phyloP scores from a whole-genome alignment of 177 flowering plant species.

The Vitis hybrid region DNA sequence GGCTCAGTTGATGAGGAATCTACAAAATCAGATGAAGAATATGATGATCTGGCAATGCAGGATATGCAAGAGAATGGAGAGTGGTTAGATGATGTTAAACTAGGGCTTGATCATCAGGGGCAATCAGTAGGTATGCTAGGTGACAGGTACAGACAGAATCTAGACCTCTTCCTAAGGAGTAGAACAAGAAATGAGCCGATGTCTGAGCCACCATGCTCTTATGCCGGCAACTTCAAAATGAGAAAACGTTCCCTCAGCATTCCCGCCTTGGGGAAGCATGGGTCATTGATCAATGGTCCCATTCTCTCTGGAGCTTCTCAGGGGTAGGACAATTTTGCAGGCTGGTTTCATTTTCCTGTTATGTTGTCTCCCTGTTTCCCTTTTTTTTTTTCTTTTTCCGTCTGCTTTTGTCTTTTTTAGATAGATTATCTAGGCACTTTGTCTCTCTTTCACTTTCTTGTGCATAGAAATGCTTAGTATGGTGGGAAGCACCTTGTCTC shows the following conservation, averaged over 20 bases:
- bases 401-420: not conserved
- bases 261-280: slow-evolving; percentile 59
- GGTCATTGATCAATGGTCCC: slow-evolving; percentile 33
- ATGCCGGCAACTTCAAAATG: slow-evolving; percentile 33
- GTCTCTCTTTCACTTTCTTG: no score
- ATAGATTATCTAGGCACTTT: not conserved
- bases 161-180: slow-evolving; percentile 37
- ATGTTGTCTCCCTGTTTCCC: not conserved
- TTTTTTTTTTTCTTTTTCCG: not conserved
- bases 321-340: slow-evolving; percentile 28
- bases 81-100: slow-evolving; percentile 57
- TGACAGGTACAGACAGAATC: slow-evolving; percentile 45
- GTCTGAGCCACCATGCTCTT: slow-evolving; percentile 31
- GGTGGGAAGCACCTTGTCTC: no score
- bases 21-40: slow-evolving; percentile 94
- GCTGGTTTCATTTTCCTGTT: not conserved
- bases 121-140: slow-evolving; percentile 5
- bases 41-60: slow-evolving; percentile 91
- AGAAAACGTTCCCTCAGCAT: slow-evolving; percentile 73
- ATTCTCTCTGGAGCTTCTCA: slow-evolving; percentile 51
- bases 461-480: no score
- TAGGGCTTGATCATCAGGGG: slow-evolving; percentile 9
- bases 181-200: slow-evolving; percentile 33
- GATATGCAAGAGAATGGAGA: slow-evolving; percentile 71
- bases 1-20: slow-evolving; percentile 98